Evolutionary conservation across 1,139 yeast genomes (phyloP), one percentile per base, ranked within the genome.

Genomic region (Blastobotrys indianensis): DNA sequence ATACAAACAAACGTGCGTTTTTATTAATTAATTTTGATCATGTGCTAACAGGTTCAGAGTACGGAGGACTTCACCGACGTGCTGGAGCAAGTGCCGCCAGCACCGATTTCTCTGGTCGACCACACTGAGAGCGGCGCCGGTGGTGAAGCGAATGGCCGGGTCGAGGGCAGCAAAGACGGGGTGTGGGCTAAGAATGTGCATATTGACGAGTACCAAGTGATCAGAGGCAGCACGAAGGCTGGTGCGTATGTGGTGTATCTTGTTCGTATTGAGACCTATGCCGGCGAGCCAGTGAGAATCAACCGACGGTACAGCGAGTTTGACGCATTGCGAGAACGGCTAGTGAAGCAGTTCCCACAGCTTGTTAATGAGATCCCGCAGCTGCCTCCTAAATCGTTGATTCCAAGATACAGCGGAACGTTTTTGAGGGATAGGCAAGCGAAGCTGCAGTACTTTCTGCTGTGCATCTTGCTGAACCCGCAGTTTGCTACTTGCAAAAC

Each of bases 371-470:
- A 74, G 41, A 71, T 85, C 2, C 87, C 90, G 1, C 65, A 58
- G 20, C 64, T 85, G 31, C 95, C 95, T 0, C 81, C 86, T 0
- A 84, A 83, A 57, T 77, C 79, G 43, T 66, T 74, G 37, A 52
- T 77, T 32, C 73, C 74, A 42, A 67, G 80, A 52, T 62, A 80
- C 52, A 67, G 79, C 42, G 67, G 73, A 53, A 61, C 70, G 6
- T 85, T 88, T 73, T 62, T 85, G 32, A 83, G 76, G 50, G 69
- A 69, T 29, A 65, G 95, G 38, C 65, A 88, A 10, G 72, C 74
- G 45, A 87, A 92, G 0, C 66, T 85, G 16, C 94, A 85, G 58
- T 85, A 81, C 74, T 85, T 86, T 63, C 60, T 83, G 57, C 76
- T 79, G 51, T 79, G 81, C 53, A 77, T 84, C 3, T 61, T 85